phyloP scores from a whole-genome alignment of 768 basidiomycete genomes.

The Pleurotus ostreatus region DNA sequence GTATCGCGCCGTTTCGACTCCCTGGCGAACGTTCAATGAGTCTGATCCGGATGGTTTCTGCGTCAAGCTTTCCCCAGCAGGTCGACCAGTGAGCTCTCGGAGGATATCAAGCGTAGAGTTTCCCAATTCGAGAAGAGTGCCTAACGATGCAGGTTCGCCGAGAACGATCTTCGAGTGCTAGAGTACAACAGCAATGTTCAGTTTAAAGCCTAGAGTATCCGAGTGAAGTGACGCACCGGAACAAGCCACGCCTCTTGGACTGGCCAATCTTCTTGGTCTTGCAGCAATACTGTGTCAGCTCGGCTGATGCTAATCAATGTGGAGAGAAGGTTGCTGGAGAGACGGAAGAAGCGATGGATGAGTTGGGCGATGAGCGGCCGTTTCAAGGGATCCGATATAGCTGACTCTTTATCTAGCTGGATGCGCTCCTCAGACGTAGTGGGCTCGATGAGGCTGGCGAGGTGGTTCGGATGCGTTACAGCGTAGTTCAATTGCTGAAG shows the following conservation, averaged over 20 bases:
- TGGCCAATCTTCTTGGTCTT: conserved; percentile 70
- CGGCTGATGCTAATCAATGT: conserved; percentile 68
- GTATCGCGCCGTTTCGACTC: conserved; percentile 51
- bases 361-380: conserved; percentile 71
- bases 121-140: conserved; percentile 83
- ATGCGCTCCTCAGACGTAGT: conserved; percentile 71
- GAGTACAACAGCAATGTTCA: conserved; percentile 3
- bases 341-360: conserved; percentile 64
- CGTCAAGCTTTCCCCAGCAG: conserved; percentile 51
- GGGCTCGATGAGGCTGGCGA: conserved; percentile 78
- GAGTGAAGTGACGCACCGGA: conserved; percentile 48
- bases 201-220: not conserved
- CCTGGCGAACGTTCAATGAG: conserved; percentile 52
- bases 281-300: conserved; percentile 63
- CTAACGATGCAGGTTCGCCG: conserved; percentile 78
- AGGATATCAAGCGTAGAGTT: conserved; percentile 75
- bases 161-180: conserved; percentile 86
- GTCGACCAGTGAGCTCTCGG: conserved; percentile 58
- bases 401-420: conserved; percentile 59
- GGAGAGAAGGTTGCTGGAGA: conserved; percentile 66
- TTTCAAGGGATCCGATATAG: conserved; percentile 57
- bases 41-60: conserved; percentile 24
- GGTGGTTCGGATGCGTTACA: conserved; percentile 85
- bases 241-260: conserved; percentile 62
- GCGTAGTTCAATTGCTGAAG: conserved; percentile 89